These are phyloP conservation scores for Boechera retrofracta DNA, from an alignment of 345 rosid genomes.

Conservation along the genomic window DNA sequence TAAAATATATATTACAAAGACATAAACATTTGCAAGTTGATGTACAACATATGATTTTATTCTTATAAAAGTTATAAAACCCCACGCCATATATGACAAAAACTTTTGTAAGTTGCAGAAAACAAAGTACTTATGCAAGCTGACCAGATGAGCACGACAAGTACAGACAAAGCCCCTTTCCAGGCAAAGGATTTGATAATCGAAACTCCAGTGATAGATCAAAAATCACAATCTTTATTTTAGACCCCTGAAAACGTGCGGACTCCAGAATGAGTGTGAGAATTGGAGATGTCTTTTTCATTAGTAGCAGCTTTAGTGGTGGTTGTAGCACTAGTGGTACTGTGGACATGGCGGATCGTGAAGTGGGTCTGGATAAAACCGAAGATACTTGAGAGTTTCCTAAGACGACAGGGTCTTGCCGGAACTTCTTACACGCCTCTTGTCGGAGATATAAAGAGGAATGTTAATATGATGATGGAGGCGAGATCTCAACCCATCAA, in stretches of 20 bases:
- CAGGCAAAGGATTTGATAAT: conserved; percentile 22
- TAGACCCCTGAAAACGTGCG: not conserved
- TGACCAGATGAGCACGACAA: conserved; percentile 28
- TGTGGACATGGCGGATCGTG: conserved; percentile 48
- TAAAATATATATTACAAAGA: too few species aligned
- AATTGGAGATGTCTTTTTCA: conserved; percentile 31
- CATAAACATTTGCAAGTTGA: too few species aligned
- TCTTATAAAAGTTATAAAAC: too few species aligned
- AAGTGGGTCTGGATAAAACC: conserved; percentile 61
- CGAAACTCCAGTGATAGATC: conserved; percentile 12
- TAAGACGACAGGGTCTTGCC: conserved; percentile 54
- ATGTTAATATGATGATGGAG: conserved; percentile 32
- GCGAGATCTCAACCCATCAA: conserved; percentile 46
- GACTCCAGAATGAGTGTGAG: conserved; percentile 9
- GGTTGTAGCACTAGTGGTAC: conserved; percentile 1
- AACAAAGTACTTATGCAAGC: not conserved
- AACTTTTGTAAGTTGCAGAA: too few species aligned
- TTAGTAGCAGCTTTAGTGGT: conserved; percentile 24
- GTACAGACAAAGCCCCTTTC: conserved; percentile 7
- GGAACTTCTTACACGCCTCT: conserved; percentile 51
- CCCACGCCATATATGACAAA: too few species aligned
- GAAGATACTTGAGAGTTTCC: conserved; percentile 49
- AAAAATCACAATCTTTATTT: not conserved
- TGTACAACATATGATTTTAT: too few species aligned
- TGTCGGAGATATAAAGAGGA: conserved; percentile 52